Evolutionary conservation across 345 rosid genomes (phyloP).

Genomic region (Boechera divaricarpa): DNA sequence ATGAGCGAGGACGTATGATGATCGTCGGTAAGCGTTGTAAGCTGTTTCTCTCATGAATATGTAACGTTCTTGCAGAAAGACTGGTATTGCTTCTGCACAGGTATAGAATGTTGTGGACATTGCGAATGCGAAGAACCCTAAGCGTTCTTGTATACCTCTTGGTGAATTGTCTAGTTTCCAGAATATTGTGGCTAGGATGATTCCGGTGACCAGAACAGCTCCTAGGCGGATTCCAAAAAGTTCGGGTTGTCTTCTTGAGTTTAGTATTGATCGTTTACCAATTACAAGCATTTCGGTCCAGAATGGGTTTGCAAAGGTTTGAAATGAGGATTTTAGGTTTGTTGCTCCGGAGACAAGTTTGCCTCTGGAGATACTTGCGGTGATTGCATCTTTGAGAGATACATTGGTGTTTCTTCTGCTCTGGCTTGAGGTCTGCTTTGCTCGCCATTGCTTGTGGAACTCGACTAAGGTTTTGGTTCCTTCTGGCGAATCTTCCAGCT

Average conservation of each 20-base stretch:
- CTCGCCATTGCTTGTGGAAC: slow-evolving; percentile 72
- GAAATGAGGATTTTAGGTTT: slow-evolving; percentile 57
- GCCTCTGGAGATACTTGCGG: slow-evolving; percentile 71
- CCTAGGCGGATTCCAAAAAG: slow-evolving; percentile 76
- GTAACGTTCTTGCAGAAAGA: slow-evolving; percentile 86
- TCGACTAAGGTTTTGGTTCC: slow-evolving; percentile 73
- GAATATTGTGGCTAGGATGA: slow-evolving; percentile 79
- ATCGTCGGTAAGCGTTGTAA: slow-evolving; percentile 84
- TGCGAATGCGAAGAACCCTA: slow-evolving; percentile 92
- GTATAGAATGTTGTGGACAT: slow-evolving; percentile 94
- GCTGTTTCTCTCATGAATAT: slow-evolving; percentile 99
- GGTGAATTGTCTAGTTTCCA: slow-evolving; percentile 84
- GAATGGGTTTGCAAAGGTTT: slow-evolving; percentile 75
- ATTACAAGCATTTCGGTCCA: slow-evolving; percentile 81
- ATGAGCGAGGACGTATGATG: slow-evolving; percentile 88
- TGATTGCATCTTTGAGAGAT: slow-evolving; percentile 81
- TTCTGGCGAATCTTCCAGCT: slow-evolving; percentile 74
- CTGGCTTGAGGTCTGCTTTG: slow-evolving; percentile 21
- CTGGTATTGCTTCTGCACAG: slow-evolving; percentile 90
- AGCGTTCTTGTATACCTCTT: slow-evolving; percentile 81
- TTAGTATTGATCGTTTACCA: slow-evolving; percentile 63
- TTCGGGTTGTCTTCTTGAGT: slow-evolving; percentile 86
- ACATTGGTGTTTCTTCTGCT: slow-evolving; percentile 40
- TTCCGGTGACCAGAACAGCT: slow-evolving; percentile 77
- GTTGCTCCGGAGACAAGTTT: slow-evolving; percentile 78